These are phyloP conservation scores for Cutaneotrichosporon dermatis DNA, from an alignment of 1,284 basidiomycete species.

Conservation along the genomic window DNA sequence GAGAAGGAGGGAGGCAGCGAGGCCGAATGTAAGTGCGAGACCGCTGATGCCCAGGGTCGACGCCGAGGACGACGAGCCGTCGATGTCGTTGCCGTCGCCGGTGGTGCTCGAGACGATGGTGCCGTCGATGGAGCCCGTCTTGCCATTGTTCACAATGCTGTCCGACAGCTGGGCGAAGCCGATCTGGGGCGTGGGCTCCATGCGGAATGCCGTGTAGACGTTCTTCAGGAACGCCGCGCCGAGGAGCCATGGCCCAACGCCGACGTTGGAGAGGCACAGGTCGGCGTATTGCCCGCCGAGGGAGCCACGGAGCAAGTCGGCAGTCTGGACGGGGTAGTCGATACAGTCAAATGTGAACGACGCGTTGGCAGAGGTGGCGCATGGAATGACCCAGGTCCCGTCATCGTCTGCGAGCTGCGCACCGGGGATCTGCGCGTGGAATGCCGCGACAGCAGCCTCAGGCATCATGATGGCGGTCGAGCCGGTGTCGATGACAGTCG, in stretches of 20 bases:
- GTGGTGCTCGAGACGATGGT: not conserved
- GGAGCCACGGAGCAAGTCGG: slow-evolving; percentile 53
- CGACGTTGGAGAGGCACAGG: not conserved
- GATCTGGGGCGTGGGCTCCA: slow-evolving; percentile 5
- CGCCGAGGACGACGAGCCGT: not conserved
- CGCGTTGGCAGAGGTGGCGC: slow-evolving; percentile 63
- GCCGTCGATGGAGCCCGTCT: not conserved
- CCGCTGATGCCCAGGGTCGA: not conserved
- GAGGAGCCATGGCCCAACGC: slow-evolving; percentile 21
- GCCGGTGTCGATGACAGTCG: slow-evolving; percentile 9
- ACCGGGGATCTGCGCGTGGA: slow-evolving; percentile 6
- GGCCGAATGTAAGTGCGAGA: not conserved
- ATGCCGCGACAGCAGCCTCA: not conserved
- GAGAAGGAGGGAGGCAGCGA: not conserved
- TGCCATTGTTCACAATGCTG: not conserved
- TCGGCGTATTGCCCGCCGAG: not conserved
- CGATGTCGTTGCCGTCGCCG: not conserved
- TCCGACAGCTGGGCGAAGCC: slow-evolving; percentile 19
- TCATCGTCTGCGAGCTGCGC: not conserved
- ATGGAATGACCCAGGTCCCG: slow-evolving; percentile 59
- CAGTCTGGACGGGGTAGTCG: slow-evolving; percentile 1
- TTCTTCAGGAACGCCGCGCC: slow-evolving; percentile 17
- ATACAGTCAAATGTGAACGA: slow-evolving; percentile 59
- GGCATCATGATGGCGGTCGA: slow-evolving; percentile 9
- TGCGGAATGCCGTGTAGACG: slow-evolving; percentile 11